phyloP scores from a whole-genome alignment of 2,329 filamentous ascomycete genomes.

The Calonectria multiphialidica region DNA sequence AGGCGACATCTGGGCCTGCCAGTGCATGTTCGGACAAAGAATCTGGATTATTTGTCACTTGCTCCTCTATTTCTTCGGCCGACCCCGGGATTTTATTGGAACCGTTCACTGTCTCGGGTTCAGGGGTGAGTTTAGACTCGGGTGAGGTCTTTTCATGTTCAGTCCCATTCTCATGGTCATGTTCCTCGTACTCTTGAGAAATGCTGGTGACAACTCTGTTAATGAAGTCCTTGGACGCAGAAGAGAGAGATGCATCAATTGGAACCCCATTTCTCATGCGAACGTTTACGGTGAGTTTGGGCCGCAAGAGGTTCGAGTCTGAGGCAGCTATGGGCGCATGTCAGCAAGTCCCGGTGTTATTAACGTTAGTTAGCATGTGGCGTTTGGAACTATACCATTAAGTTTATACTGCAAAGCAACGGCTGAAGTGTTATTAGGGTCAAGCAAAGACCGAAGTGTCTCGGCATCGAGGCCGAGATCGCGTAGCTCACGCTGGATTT shows the following conservation, averaged over 20 bases:
- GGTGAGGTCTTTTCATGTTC: slow-evolving; percentile 13
- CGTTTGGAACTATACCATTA: slow-evolving; percentile 53
- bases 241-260: slow-evolving; percentile 76
- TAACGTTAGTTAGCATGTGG: not conserved
- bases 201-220: slow-evolving; percentile 68
- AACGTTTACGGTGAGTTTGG: slow-evolving; percentile 78
- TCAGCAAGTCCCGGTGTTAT: not conserved
- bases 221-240: slow-evolving; percentile 73
- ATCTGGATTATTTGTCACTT: too few relatives aligned
- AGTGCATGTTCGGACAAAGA: not conserved
- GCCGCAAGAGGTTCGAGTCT: slow-evolving; percentile 65
- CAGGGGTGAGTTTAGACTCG: slow-evolving; percentile 16
- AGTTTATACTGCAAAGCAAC: slow-evolving; percentile 67
- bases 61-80: not conserved
- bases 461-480: slow-evolving; percentile 79
- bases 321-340: slow-evolving; percentile 46
- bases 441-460: slow-evolving; percentile 75
- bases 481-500: slow-evolving; percentile 78
- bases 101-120: not conserved
- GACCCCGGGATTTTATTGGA: not conserved
- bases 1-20: not conserved
- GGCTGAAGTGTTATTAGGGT: slow-evolving; percentile 60
- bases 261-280: slow-evolving; percentile 75
- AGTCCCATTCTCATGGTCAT: not conserved
- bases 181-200: slow-evolving; percentile 20